Evolutionary conservation across 495 filamentous ascomycete species (phyloP), one percentile per base, ranked within the genome.

Genomic region (Ramalina peruviana): DNA sequence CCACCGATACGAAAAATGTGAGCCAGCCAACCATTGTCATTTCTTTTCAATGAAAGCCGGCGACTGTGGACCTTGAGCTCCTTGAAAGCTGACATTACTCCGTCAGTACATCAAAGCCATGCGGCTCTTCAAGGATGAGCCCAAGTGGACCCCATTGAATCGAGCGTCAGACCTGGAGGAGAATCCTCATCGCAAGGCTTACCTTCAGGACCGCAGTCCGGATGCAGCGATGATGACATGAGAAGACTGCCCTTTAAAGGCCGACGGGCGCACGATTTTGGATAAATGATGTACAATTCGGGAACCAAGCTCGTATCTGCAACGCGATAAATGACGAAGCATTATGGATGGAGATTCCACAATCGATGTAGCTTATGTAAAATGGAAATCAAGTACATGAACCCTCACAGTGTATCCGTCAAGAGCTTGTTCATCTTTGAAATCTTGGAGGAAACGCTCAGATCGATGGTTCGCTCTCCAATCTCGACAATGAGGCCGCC

Each of bases 381-480:
- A 42, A 16, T 17, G 40, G 15, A 41, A 23, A 19, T 10, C 15
- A 41, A 41, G 21, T 17, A 23, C 40, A 19, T 13, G 11, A 19
- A 41, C 16, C 20, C n/a, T 88, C 88, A 98, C 82, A 97, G 71
- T 65, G 84, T 77, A 72, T 98, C 93, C 54, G 77, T 87, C 60
- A 98, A 82, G 64, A 94, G 82, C 82, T 98, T 98, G 85, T 97
- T 98, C 81, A 97, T 83, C 78, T 88, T 93, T 67, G 85, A 74
- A 70, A 98, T 84, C 80, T 87, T 92, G 63, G 86, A 73, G 13
- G 92, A 92, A 58, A 98, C 87, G 72, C 83, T 89, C 52, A 96
- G 83, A 70, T 98, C 92, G 63, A 98, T 92, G 63, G 92, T 97
- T 60, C 93, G 84, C 75, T 95, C 93, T 60, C 88, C 89, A 59